Conservation (phyloP, 2,329 filamentous ascomycete genomes). For the Didymellaceae sp. region DNA sequence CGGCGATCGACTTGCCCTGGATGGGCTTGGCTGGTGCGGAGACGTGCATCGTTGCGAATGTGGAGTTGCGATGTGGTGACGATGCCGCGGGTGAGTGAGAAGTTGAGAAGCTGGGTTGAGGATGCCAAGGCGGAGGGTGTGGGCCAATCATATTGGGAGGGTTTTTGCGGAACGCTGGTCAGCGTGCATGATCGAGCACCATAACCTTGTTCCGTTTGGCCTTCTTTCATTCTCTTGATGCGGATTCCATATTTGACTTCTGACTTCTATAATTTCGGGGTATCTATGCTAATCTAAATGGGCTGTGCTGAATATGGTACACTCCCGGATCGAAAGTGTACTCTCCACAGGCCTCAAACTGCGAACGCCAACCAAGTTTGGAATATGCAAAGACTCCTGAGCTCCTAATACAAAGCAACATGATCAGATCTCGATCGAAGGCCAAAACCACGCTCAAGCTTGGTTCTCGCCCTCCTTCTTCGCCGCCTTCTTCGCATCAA, state of each 20-base stretch:
- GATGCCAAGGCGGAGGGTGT: slow-evolving; percentile 18
- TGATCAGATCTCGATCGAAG: too few relatives aligned
- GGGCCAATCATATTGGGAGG: slow-evolving; percentile 27
- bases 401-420: too few relatives aligned
- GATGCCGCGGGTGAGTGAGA: slow-evolving; percentile 19
- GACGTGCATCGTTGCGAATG: slow-evolving; percentile 17
- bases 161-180: slow-evolving; percentile 33
- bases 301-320: too few relatives aligned
- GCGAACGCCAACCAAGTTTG: too few relatives aligned
- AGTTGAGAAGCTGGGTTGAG: slow-evolving; percentile 21
- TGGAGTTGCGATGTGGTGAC: slow-evolving; percentile 19
- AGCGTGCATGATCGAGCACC: slow-evolving; percentile 7
- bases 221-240: background rate
- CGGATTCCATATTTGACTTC: background rate
- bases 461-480: slow-evolving; percentile 42
- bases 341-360: too few relatives aligned
- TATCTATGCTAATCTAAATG: too few relatives aligned
- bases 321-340: too few relatives aligned
- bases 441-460: too few relatives aligned
- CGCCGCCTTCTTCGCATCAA: slow-evolving; percentile 58
- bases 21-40: slow-evolving; percentile 19
- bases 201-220: background rate
- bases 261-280: background rate
- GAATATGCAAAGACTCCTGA: too few relatives aligned
- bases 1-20: slow-evolving; percentile 39